These are phyloP conservation scores for Aspergillus cejpii DNA, from an alignment of 2,329 filamentous ascomycete species.

Conservation along the genomic window DNA sequence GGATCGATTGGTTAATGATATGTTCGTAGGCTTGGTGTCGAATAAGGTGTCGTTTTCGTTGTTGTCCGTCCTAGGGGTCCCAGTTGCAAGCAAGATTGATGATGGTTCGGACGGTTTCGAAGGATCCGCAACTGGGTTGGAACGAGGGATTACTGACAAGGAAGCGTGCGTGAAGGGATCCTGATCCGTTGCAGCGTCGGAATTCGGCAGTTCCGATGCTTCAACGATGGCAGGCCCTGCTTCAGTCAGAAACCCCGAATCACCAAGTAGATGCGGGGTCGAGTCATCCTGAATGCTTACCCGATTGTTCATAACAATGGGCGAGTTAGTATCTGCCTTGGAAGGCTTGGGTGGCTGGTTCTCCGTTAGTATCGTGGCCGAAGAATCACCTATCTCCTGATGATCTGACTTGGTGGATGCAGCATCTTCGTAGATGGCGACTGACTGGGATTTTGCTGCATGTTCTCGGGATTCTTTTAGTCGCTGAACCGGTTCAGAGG, in stretches of 20 bases:
- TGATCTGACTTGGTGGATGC: conserved; percentile 6
- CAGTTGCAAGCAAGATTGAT: not conserved
- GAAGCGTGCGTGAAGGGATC: not conserved
- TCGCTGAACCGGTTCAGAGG: not conserved
- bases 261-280: conserved; percentile 10
- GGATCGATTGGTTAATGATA: conserved; percentile 18
- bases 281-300: conserved; percentile 1
- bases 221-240: conserved; percentile 6
- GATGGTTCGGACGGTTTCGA: conserved; percentile 9
- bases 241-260: conserved; percentile 6
- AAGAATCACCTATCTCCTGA: not conserved
- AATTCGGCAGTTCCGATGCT: conserved; percentile 1
- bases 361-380: not conserved
- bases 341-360: not conserved
- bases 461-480: conserved; percentile 2
- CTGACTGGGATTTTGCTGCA: conserved; percentile 9
- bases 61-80: conserved; percentile 6
- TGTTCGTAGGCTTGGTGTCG: conserved; percentile 11
- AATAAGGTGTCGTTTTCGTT: conserved; percentile 23
- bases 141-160: not conserved
- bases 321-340: not conserved
- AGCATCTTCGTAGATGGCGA: conserved; percentile 25
- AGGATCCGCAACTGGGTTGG: conserved; percentile 2
- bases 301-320: not conserved
- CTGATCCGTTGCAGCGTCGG: not conserved